These are phyloP conservation scores for Microbotryum lychnidis-dioicae DNA, from an alignment of 1,284 basidiomycete genomes.

Conservation along the genomic window DNA sequence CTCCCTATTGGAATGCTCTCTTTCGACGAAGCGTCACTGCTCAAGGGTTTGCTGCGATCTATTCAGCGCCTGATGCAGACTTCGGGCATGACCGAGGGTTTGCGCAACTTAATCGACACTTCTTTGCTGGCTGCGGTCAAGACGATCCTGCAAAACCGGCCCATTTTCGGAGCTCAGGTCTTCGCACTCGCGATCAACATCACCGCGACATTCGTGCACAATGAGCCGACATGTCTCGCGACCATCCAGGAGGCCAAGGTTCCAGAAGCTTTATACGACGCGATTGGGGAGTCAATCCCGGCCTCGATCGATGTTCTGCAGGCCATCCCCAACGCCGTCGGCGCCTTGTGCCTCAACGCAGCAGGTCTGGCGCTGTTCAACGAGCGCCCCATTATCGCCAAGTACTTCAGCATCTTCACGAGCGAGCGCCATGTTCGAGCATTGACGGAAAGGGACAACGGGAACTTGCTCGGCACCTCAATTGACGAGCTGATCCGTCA, in stretches of 20 bases:
- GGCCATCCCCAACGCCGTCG: slow-evolving; percentile 90
- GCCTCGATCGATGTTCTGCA: slow-evolving; percentile 83
- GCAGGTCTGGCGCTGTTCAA: slow-evolving; percentile 74
- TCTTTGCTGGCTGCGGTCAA: slow-evolving; percentile 78
- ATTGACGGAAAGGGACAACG: slow-evolving; percentile 88
- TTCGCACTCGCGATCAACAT: slow-evolving; percentile 86
- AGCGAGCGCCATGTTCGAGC: slow-evolving; percentile 76
- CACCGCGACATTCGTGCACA: slow-evolving; percentile 97
- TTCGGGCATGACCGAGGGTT: slow-evolving; percentile 84
- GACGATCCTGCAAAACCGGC: slow-evolving; percentile 73
- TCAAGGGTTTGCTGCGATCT: slow-evolving; percentile 87
- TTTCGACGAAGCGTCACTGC: slow-evolving; percentile 45
- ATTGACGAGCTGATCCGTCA: slow-evolving; percentile 95
- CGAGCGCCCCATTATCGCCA: slow-evolving; percentile 66
- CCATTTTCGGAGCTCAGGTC: slow-evolving; percentile 77
- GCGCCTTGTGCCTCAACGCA: slow-evolving; percentile 90
- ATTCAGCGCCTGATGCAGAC: slow-evolving; percentile 95
- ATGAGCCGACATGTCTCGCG: slow-evolving; percentile 88
- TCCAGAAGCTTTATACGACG: slow-evolving; percentile 79
- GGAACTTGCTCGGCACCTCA: slow-evolving; percentile 73
- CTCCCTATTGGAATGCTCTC: slow-evolving; percentile 31
- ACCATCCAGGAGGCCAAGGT: slow-evolving; percentile 88
- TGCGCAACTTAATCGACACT: slow-evolving; percentile 89
- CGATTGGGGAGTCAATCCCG: slow-evolving; percentile 76
- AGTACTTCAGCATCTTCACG: slow-evolving; percentile 77